These are phyloP conservation scores for Fusarium ambrosium DNA, from an alignment of 2,329 filamentous ascomycete genomes.

Conservation along the genomic window DNA sequence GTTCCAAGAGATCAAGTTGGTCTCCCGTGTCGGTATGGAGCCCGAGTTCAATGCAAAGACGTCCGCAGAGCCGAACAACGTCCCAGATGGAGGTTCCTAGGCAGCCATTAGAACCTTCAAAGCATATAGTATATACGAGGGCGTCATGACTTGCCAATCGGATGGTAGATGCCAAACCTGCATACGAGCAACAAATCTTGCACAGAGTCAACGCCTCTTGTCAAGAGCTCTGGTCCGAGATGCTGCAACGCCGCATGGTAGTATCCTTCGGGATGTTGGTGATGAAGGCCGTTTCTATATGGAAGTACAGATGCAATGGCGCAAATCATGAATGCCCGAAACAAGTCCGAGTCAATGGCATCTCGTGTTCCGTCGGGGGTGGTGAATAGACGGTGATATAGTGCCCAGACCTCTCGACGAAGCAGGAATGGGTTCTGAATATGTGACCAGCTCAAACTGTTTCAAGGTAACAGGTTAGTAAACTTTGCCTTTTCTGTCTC, in stretches of 20 bases:
- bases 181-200: slow-evolving; percentile 36
- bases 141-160: slow-evolving; percentile 13
- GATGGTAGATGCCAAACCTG: slow-evolving; percentile 41
- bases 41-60: slow-evolving; percentile 36
- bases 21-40: slow-evolving; percentile 10
- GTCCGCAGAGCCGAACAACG: slow-evolving; percentile 26
- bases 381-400: slow-evolving; percentile 15
- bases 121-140: background rate
- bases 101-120: background rate
- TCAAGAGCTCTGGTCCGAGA: slow-evolving; percentile 3
- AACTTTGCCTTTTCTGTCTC: fast-evolving
- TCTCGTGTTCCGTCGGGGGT: fast-evolving
- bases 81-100: slow-evolving; percentile 40
- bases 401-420: slow-evolving; percentile 17
- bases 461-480: fast-evolving
- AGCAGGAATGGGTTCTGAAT: slow-evolving; percentile 24
- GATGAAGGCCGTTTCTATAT: slow-evolving; percentile 17
- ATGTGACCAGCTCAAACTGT: slow-evolving; percentile 27
- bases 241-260: slow-evolving; percentile 28
- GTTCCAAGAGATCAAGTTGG: slow-evolving; percentile 12
- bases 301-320: slow-evolving; percentile 23
- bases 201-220: slow-evolving; percentile 26
- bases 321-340: slow-evolving; percentile 37
- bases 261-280: slow-evolving; percentile 31
- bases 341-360: background rate